Percentiles rank a stretch among this genome's conserved stretches.
phyloP scores from a whole-genome alignment of 257 asterid genomes.

The Solanum rostratum region DNA sequence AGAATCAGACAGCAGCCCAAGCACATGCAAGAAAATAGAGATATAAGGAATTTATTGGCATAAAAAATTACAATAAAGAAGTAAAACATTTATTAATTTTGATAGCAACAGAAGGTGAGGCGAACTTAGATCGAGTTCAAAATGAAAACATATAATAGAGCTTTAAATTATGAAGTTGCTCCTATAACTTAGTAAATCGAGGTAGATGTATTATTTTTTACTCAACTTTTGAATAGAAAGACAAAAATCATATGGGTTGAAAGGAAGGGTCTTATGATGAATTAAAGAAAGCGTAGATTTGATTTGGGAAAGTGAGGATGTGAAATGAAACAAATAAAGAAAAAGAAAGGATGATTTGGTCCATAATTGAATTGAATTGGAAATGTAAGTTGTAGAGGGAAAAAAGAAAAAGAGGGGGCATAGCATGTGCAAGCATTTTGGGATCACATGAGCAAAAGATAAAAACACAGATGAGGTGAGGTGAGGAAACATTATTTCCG shows the following conservation, averaged over 20 bases:
- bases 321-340: neutral
- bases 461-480: neutral
- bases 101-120: neutral
- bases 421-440: conserved; percentile 27
- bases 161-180: neutral
- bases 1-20: neutral
- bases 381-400: neutral
- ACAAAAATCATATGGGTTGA: neutral
- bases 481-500: neutral
- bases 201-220: neutral
- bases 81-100: neutral
- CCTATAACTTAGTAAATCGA: neutral
- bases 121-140: neutral
- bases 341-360: neutral
- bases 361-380: conserved; percentile 17
- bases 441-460: conserved; percentile 13
- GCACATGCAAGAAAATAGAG: neutral
- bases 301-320: neutral
- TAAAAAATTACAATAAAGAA: neutral
- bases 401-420: neutral
- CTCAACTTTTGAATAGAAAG: neutral
- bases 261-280: neutral
- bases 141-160: neutral
- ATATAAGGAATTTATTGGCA: neutral
- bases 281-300: neutral